Evolutionary conservation across 2,329 filamentous ascomycete species (phyloP).

Genomic region (Pseudogymnoascus sp.): DNA sequence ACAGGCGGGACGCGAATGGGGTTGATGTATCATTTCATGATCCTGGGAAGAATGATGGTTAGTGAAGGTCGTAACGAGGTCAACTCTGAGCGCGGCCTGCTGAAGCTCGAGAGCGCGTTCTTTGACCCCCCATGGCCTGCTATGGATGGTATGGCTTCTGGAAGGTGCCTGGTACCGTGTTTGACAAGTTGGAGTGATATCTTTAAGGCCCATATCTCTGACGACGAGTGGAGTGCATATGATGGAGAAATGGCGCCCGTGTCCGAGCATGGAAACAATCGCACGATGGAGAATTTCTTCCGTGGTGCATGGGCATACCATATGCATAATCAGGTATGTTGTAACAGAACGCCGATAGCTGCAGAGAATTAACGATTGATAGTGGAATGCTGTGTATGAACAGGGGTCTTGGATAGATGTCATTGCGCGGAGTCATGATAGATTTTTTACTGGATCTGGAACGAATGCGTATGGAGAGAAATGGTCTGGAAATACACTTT

Average conservation of each 20-base stretch:
- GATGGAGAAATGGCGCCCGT: not conserved
- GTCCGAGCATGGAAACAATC: not conserved
- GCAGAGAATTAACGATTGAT: not conserved
- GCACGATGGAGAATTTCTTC: constrained; percentile 1
- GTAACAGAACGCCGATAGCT: not conserved
- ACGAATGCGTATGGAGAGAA: constrained; percentile 5
- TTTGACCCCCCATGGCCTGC: not conserved
- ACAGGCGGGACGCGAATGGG: not conserved
- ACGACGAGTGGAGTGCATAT: not conserved
- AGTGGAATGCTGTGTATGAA: constrained; percentile 4
- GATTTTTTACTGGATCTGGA: not conserved
- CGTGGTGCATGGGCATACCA: constrained; percentile 1
- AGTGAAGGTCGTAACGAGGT: not conserved
- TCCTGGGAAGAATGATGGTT: not conserved
- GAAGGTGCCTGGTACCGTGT: not conserved
- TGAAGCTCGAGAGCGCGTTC: not conserved
- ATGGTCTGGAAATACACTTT: not conserved
- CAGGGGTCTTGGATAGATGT: constrained; percentile 3
- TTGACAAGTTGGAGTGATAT: not conserved
- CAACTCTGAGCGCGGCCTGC: not conserved
- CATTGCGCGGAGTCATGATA: not conserved
- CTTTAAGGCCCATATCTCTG: not conserved
- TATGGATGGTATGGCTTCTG: not conserved
- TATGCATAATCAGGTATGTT: constrained; percentile 4
- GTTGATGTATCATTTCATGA: not conserved